Evolutionary conservation across 257 asterid species (phyloP).

Genomic region (Solanum peruvianum): DNA sequence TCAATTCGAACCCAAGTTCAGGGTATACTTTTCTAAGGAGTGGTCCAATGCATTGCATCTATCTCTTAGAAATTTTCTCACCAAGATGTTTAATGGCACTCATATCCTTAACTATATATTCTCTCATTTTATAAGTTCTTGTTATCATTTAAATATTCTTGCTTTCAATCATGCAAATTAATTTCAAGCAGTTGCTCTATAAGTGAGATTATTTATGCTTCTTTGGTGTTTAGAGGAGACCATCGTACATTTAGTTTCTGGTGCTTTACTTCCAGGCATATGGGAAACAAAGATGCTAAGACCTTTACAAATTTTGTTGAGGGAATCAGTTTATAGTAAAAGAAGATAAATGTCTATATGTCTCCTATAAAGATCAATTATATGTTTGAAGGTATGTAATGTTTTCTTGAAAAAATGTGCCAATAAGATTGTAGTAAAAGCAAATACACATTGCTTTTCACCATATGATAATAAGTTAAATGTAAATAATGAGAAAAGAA

Average conservation of each 20-base stretch:
- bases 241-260: background rate
- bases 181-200: background rate
- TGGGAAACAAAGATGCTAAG: background rate
- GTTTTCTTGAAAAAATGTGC: background rate
- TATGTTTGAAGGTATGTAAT: background rate
- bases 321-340: background rate
- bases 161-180: background rate
- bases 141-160: background rate
- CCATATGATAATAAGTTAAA: background rate
- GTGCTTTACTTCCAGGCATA: background rate
- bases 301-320: background rate
- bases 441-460: background rate
- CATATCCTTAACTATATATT: conserved; percentile 65
- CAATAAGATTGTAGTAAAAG: background rate
- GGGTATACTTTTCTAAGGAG: conserved; percentile 73
- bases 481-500: background rate
- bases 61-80: conserved; percentile 67
- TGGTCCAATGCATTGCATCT: conserved; percentile 78
- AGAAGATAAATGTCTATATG: background rate
- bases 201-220: background rate
- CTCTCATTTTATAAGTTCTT: background rate
- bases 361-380: background rate
- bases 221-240: background rate
- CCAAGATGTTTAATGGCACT: conserved; percentile 68
- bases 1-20: conserved; percentile 67